Percentiles rank a stretch among this genome's conserved stretches.
These are phyloP conservation scores for Pascua sp. DNA, from an alignment of 1,284 basidiomycete species.

Conservation along the genomic window DNA sequence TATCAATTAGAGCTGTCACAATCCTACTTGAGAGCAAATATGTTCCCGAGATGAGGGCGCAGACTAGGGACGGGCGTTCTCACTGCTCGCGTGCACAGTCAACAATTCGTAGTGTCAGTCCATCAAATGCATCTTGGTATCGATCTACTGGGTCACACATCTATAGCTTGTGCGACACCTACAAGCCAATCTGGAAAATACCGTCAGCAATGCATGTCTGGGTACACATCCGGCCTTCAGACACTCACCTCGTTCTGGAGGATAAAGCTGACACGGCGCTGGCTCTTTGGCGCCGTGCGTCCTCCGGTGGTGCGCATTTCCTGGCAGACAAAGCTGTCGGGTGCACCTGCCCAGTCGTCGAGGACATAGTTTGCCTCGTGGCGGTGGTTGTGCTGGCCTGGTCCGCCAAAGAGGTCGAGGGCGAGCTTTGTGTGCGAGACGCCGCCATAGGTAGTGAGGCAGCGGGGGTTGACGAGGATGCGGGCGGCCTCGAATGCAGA, in stretches of 20 bases:
- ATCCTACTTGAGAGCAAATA: too few relatives aligned
- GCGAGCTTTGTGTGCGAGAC: constrained; percentile 90
- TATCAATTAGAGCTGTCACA: too few relatives aligned
- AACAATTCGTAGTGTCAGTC: too few relatives aligned
- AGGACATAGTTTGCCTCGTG: constrained; percentile 66
- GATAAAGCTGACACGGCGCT: constrained; percentile 78
- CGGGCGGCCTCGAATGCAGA: constrained; percentile 77
- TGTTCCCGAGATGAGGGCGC: too few relatives aligned
- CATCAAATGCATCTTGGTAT: too few relatives aligned
- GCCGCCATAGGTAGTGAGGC: constrained; percentile 92
- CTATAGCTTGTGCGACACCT: too few relatives aligned
- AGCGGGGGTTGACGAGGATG: constrained; percentile 88
- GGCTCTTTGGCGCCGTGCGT: constrained; percentile 84
- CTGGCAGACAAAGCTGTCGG: constrained; percentile 92
- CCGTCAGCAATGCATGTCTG: too few relatives aligned
- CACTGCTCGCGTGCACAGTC: too few relatives aligned
- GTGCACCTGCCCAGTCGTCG: constrained; percentile 90
- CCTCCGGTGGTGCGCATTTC: constrained; percentile 90
- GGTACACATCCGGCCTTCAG: too few relatives aligned
- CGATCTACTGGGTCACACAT: too few relatives aligned
- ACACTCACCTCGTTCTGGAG: constrained; percentile 57
- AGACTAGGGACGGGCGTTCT: too few relatives aligned
- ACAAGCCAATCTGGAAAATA: too few relatives aligned
- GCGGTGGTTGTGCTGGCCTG: constrained; percentile 34
- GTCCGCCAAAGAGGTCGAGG: constrained; percentile 79